Conservation (phyloP, 2,329 filamentous ascomycete genomes). For the Aspergillus aculeatinus region DNA sequence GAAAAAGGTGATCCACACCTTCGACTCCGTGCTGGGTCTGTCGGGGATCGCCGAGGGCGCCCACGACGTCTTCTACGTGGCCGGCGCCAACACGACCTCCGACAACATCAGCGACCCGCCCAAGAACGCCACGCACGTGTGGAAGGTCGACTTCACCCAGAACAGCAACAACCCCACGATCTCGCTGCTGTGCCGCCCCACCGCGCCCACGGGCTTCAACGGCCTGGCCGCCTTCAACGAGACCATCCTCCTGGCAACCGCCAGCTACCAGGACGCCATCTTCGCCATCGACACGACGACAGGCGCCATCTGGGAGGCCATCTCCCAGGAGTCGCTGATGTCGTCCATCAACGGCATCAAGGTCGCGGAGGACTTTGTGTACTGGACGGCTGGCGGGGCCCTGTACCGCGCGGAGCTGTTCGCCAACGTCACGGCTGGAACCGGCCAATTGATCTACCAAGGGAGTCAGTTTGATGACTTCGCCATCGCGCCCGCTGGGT, state of each 20-base stretch:
- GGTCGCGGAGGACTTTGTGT: not conserved
- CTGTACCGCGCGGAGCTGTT: not conserved
- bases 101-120: not conserved
- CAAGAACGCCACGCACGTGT: not conserved
- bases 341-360: not conserved
- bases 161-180: not conserved
- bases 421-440: not conserved
- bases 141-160: not conserved
- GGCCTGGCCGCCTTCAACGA: not conserved
- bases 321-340: not conserved
- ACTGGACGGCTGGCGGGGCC: not conserved
- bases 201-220: not conserved
- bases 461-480: not conserved
- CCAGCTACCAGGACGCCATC: not conserved
- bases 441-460: not conserved
- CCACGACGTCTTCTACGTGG: slow-evolving; percentile 1
- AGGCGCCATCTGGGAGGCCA: not conserved
- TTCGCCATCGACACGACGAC: not conserved
- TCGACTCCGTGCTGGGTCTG: not conserved
- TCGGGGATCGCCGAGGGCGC: slow-evolving; percentile 1
- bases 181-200: not conserved
- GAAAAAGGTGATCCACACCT: not conserved
- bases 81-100: slow-evolving; percentile 1
- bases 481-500: not conserved
- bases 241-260: not conserved